Conservation (phyloP, 2,329 filamentous ascomycete species). For the Berkeleyomyces basicola region DNA sequence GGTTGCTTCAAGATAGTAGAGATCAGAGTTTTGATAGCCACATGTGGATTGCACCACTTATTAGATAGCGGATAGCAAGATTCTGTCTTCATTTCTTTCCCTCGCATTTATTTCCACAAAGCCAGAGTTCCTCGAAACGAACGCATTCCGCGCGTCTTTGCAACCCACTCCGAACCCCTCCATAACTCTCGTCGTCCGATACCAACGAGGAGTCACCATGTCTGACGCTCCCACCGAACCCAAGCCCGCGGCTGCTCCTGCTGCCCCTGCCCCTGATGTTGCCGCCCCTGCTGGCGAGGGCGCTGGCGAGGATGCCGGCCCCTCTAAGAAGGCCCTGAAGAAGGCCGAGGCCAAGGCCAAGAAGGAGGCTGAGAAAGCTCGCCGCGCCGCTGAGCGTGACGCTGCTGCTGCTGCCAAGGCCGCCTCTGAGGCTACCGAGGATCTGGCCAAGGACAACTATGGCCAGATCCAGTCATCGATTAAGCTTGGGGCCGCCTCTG, state of each 20-base stretch:
- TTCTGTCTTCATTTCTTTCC: not conserved
- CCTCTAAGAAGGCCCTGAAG: conserved; percentile 68
- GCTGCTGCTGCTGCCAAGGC: conserved; percentile 52
- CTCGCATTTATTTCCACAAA: not conserved
- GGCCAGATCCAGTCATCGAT: conserved; percentile 48
- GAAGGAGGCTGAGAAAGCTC: conserved; percentile 69
- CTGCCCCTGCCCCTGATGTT: conserved; percentile 5
- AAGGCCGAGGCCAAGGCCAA: conserved; percentile 76
- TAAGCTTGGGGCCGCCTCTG: conserved; percentile 37
- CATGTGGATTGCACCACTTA: not conserved
- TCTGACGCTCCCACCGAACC: conserved; percentile 21
- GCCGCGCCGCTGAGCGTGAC: conserved; percentile 56
- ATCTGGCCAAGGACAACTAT: conserved; percentile 62
- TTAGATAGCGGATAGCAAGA: not conserved
- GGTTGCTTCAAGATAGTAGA: not conserved
- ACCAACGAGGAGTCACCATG: conserved; percentile 16
- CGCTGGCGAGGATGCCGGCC: conserved; percentile 19
- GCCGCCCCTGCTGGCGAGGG: conserved; percentile 5
- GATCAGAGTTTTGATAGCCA: not conserved
- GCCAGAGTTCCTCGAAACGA: not conserved
- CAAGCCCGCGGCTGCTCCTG: conserved; percentile 9
- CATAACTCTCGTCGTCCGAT: not conserved
- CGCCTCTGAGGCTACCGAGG: conserved; percentile 47
- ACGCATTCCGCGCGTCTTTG: not conserved
- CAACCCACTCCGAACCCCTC: not conserved